Evolutionary conservation across 2,329 filamentous ascomycete species (phyloP), one percentile per base, ranked within the genome.

Genomic region (Nigrospora oryzae): DNA sequence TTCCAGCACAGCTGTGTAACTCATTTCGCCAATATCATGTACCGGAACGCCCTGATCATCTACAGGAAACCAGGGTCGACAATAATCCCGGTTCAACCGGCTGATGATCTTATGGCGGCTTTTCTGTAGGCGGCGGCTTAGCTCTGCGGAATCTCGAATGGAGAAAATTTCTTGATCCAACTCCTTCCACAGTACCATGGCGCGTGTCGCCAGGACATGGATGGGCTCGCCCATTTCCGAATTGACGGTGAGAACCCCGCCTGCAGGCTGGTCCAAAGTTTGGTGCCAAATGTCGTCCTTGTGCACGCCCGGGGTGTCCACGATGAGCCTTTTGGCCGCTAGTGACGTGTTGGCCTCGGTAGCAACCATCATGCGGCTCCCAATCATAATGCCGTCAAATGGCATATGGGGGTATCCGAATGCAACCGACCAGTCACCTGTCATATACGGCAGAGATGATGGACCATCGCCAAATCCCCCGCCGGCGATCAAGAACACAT

Each of bases 211-310:
- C 48, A 98, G 80, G 73, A 97, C 97, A 74, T 98, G 93, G 50
- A 98, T 98, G 7, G 93, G 93, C 74, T 98, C 93, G 37, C 93
- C 93, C 93, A 98, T 97, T 69, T 98, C 93, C 1, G 93, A 98
- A 52, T 89, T 81, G 39, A 98, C 93, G 28, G 93, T 98, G 57
- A 98, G 90, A 51, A 98, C 82, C 63, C 93, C 93, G 56, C 93
- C 93, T 45, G 89, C 86, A 23, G 89, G 76, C n/a, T 86, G 87
- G 70, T 91, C 89, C 73, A 95, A 95, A 4, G 89, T 93, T 68
- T 90, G 83, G 67, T 95, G 89, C 90, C 90, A 96, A 53, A 91
- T 77, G 49, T 64, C 66, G 59, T 95, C 89, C 19, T 4, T 23
- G 42, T 86, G 84, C 31, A 95, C 74, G 62, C 90, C 90, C 48